Evolutionary conservation across 345 rosid genomes (phyloP), one percentile per base, ranked within the genome.

Genomic region (Lepidium aucheri): DNA sequence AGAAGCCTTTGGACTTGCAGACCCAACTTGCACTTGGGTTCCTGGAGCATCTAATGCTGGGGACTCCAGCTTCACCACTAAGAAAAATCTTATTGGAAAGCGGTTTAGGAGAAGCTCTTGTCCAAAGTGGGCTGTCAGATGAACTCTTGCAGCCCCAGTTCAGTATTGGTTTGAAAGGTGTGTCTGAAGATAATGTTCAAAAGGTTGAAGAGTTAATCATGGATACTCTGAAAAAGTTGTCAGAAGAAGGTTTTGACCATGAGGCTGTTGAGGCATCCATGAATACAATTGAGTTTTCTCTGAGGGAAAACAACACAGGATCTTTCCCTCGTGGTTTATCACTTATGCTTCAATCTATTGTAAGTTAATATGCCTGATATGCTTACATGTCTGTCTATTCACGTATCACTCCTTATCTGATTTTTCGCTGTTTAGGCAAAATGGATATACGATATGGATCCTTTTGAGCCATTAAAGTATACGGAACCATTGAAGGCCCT

Each of bases 371-470:
- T 32, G 42, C 56, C 20, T 46, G 20, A n/a, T 39, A 39, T 63
- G 32, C 40, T 15, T 66, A 8, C 24, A 20, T 35, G 1, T 46
- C 30, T 45, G 36, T 55, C 50, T 67, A 58, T 68, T 13, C 58
- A 24, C 17, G 42, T 10, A 18, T 57, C 65, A 49, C 44, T 24
- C 13, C 66, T 72, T 38, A 63, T 69, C 67, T 72, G 17, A 22
- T 14, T 74, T 35, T 65, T 70, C 70, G 69, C 16, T 73, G 50
- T 66, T 61, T 61, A 90, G 97, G 86, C 92, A 34, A 94, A 94
- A 80, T 88, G 99, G 99, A 94, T 94, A 80, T 94, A 94, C 79
- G 99, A 90, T 74, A 79, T 84, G 96, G 83, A 90, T 84, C 99
- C 99, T 66, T 88, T 94, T 76, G 90, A 86, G 78, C 99, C 99